These are phyloP conservation scores for Phlebopus sp. DNA, from an alignment of 1,284 basidiomycete genomes.

Conservation along the genomic window DNA sequence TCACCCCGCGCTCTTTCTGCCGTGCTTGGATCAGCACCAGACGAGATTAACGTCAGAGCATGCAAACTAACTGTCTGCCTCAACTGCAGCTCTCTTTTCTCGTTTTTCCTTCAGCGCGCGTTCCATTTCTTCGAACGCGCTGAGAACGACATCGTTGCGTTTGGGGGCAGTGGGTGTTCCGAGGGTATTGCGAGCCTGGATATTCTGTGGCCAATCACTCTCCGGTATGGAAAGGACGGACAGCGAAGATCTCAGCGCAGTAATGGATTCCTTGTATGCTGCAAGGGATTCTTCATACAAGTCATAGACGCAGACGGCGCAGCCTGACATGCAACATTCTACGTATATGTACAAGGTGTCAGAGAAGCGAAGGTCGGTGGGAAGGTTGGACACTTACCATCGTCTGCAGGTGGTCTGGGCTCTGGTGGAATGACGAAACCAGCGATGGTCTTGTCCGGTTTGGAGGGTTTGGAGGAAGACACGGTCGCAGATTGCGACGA, in stretches of 20 bases:
- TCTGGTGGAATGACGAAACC: conserved; percentile 60
- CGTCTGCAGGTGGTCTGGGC: conserved; percentile 58
- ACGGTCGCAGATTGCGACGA: conserved; percentile 3
- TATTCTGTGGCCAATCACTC: conserved; percentile 60
- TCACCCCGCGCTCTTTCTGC: conserved; percentile 23
- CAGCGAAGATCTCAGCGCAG: conserved; percentile 51
- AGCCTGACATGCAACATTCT: conserved; percentile 94
- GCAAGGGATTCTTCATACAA: conserved; percentile 76
- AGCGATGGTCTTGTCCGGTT: conserved; percentile 27
- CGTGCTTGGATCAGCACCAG: conserved; percentile 1
- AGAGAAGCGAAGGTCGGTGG: neutral
- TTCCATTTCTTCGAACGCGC: conserved; percentile 70
- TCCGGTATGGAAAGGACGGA: conserved; percentile 48
- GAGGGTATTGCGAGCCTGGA: conserved; percentile 24
- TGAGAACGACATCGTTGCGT: conserved; percentile 40
- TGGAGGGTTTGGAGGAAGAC: neutral
- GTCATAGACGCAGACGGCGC: conserved; percentile 86
- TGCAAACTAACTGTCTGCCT: conserved; percentile 38
- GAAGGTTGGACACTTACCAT: conserved; percentile 45
- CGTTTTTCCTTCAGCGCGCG: conserved; percentile 47
- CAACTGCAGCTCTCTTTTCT: conserved; percentile 23
- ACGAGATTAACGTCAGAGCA: conserved; percentile 3
- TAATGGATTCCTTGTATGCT: conserved; percentile 60
- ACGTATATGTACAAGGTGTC: conserved; percentile 3
- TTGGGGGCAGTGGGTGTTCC: conserved; percentile 3